Evolutionary conservation across 148 eudicot genomes (phyloP).

Genomic region (Fallopia convolvulus): DNA sequence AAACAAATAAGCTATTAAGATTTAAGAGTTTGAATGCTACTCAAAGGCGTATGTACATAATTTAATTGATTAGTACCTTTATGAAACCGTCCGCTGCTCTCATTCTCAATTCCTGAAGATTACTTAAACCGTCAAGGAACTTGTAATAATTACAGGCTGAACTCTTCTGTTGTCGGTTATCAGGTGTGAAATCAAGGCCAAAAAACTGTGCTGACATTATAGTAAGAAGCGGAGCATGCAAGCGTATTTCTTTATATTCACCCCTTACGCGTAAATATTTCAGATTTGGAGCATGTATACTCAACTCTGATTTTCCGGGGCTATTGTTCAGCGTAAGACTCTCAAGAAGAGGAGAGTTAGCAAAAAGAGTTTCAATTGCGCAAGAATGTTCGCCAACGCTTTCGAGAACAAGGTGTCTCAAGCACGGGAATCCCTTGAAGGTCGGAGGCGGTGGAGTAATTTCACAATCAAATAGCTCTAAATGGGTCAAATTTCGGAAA

Average conservation of each 20-base stretch:
- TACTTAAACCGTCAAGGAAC: no score
- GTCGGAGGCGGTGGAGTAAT: constrained; percentile 40
- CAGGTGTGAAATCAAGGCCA: no score
- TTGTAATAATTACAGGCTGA: no score
- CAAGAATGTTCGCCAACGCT: constrained; percentile 37
- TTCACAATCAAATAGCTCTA: constrained; percentile 63
- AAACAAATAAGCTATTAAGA: no score
- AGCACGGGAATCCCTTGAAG: constrained; percentile 42
- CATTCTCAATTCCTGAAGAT: no score
- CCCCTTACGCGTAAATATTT: constrained; percentile 49
- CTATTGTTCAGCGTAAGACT: constrained; percentile 41
- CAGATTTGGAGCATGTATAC: constrained; percentile 56
- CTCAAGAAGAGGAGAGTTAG: constrained; percentile 57
- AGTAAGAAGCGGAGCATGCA: constrained; percentile 17
- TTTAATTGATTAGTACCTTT: no score
- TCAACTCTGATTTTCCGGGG: constrained; percentile 43
- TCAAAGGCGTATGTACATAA: no score
- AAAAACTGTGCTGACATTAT: no score
- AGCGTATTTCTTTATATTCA: constrained; percentile 36
- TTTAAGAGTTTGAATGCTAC: no score
- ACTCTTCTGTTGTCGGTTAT: no score
- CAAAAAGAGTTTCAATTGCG: constrained; percentile 41
- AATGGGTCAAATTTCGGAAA: constrained; percentile 36
- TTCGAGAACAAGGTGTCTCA: constrained; percentile 47
- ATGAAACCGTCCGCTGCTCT: no score